phyloP scores from a whole-genome alignment of 768 basidiomycete species.

The Pholiota molesta region DNA sequence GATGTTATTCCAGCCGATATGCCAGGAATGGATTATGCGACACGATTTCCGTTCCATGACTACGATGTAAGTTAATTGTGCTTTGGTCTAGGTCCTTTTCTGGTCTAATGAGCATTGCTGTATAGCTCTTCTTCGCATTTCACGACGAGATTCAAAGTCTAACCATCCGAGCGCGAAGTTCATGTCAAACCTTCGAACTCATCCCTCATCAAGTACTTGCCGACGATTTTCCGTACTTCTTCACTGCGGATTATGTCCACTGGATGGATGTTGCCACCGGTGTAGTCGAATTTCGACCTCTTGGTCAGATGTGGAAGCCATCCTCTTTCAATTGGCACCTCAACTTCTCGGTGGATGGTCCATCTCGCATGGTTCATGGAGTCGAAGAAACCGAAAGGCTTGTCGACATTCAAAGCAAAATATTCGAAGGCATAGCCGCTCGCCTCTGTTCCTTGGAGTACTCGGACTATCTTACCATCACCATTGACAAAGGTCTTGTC shows the following conservation, averaged over 20 bases:
- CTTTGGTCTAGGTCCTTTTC: neutral
- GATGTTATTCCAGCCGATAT: conserved; percentile 37
- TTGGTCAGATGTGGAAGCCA: conserved; percentile 29
- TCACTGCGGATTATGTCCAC: conserved; percentile 34
- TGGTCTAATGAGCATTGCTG: neutral
- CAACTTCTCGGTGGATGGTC: conserved; percentile 15
- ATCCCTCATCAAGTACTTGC: conserved; percentile 33
- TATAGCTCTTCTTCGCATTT: conserved; percentile 35
- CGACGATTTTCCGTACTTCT: conserved; percentile 31
- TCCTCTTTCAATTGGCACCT: conserved; percentile 33
- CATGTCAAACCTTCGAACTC: conserved; percentile 30
- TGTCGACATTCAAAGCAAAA: conserved; percentile 29
- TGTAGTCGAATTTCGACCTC: conserved; percentile 35
- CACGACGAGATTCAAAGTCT: conserved; percentile 20
- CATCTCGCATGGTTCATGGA: conserved; percentile 8
- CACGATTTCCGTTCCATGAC: neutral
- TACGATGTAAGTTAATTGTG: neutral
- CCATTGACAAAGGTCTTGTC: conserved; percentile 16
- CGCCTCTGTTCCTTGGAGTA: conserved; percentile 17
- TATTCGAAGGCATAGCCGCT: conserved; percentile 17
- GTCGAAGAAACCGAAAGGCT: neutral
- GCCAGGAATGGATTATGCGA: conserved; percentile 16
- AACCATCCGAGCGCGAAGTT: conserved; percentile 30
- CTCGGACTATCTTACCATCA: conserved; percentile 13
- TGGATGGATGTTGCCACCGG: conserved; percentile 33